These are phyloP conservation scores for Leccinum brunneo-olivaceum DNA, from an alignment of 1,284 basidiomycete species.

Conservation along the genomic window DNA sequence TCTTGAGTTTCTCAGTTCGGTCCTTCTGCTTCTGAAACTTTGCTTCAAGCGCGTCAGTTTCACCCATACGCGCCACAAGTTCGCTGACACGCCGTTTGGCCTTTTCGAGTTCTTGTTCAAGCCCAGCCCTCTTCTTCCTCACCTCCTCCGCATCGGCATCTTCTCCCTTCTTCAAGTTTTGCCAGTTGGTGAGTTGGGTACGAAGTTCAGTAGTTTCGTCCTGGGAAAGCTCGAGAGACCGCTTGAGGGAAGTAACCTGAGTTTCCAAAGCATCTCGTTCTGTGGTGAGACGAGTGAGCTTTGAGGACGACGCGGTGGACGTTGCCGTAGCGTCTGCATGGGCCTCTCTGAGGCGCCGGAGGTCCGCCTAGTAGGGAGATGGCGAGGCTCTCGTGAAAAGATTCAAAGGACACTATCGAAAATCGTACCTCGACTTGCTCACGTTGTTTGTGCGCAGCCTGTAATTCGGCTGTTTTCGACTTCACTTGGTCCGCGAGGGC, in stretches of 20 bases:
- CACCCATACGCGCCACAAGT: slow-evolving; percentile 29
- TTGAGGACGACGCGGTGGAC: slow-evolving; percentile 39
- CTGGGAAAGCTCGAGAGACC: slow-evolving; percentile 49
- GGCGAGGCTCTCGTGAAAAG: not conserved
- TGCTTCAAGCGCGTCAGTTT: slow-evolving; percentile 16
- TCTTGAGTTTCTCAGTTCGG: slow-evolving; percentile 41
- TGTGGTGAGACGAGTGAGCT: slow-evolving; percentile 50
- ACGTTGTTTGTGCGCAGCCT: slow-evolving; percentile 35
- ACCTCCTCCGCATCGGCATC: slow-evolving; percentile 49
- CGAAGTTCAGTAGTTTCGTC: slow-evolving; percentile 48
- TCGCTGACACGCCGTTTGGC: slow-evolving; percentile 41
- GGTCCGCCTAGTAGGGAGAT: slow-evolving; percentile 33
- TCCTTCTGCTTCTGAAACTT: slow-evolving; percentile 37
- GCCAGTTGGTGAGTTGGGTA: slow-evolving; percentile 62
- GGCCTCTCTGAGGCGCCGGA: slow-evolving; percentile 39
- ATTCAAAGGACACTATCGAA: not conserved
- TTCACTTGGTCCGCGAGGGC: slow-evolving; percentile 34
- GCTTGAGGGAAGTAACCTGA: slow-evolving; percentile 49
- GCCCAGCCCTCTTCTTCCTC: slow-evolving; percentile 47
- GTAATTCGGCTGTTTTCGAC: slow-evolving; percentile 32
- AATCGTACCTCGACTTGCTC: slow-evolving; percentile 39
- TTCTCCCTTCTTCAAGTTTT: slow-evolving; percentile 57
- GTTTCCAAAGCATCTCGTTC: slow-evolving; percentile 51
- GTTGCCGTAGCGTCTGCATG: slow-evolving; percentile 43
- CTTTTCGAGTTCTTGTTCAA: slow-evolving; percentile 50